These are phyloP conservation scores for Solanum tacnaense DNA, from an alignment of 257 asterid genomes.

Conservation along the genomic window DNA sequence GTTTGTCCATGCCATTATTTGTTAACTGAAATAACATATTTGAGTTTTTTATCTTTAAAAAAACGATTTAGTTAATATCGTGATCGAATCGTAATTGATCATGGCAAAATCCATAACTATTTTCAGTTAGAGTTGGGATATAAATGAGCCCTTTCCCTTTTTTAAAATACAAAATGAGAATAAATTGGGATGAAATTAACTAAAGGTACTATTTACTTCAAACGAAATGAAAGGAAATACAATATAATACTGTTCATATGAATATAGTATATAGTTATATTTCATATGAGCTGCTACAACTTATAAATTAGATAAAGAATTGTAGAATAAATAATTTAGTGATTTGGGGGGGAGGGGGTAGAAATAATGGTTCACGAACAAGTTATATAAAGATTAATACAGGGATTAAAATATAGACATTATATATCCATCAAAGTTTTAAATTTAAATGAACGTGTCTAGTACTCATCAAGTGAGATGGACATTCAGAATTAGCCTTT, in stretches of 20 bases:
- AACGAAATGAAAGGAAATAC: not conserved
- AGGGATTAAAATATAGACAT: not conserved
- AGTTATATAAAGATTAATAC: not conserved
- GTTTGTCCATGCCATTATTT: too few species aligned
- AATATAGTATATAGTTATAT: not conserved
- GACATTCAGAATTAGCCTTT: not conserved
- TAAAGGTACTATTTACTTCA: not conserved
- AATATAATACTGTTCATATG: not conserved
- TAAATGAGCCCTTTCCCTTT: too few species aligned
- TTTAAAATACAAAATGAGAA: not conserved
- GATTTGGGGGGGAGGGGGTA: not conserved
- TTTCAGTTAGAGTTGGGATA: not conserved
- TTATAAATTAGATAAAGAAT: not conserved
- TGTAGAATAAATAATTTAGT: not conserved
- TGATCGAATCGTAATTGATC: not conserved
- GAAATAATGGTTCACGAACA: not conserved
- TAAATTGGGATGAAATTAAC: not conserved
- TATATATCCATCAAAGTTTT: not conserved
- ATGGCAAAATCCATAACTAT: not conserved
- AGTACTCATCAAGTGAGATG: not conserved
- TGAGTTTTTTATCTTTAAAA: too few species aligned
- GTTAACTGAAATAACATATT: too few species aligned
- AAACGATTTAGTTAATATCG: too few species aligned
- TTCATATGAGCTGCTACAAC: not conserved
- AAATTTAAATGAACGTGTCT: not conserved